Percentiles rank a stretch among this genome's conserved stretches.
These are phyloP conservation scores for Epithele typhae DNA, from an alignment of 768 basidiomycete species.

Conservation along the genomic window DNA sequence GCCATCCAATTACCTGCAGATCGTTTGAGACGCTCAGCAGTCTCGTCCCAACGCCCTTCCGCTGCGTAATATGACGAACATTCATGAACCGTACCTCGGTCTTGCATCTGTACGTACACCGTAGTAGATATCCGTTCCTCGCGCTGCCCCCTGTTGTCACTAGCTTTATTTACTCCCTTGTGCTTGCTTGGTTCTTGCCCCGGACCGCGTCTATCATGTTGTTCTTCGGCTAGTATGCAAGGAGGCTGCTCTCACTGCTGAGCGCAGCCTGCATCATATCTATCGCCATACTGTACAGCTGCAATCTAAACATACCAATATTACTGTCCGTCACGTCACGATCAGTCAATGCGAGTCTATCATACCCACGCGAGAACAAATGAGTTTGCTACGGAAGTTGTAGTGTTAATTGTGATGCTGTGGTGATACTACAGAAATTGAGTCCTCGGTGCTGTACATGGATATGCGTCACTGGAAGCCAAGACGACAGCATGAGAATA, in stretches of 20 bases:
- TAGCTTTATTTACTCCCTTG: conserved; percentile 12
- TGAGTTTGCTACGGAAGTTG: too few relatives aligned
- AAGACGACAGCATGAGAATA: too few relatives aligned
- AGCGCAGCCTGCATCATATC: background rate
- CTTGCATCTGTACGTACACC: background rate
- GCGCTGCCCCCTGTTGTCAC: conserved; percentile 8
- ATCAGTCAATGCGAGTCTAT: too few relatives aligned
- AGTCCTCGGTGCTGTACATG: too few relatives aligned
- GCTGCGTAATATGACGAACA: conserved; percentile 21
- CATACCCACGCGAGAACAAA: too few relatives aligned
- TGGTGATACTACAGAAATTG: too few relatives aligned
- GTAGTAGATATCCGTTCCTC: conserved; percentile 8
- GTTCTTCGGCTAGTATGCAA: conserved; percentile 9
- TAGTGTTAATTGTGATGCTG: too few relatives aligned
- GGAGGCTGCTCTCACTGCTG: too few relatives aligned
- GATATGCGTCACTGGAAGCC: too few relatives aligned
- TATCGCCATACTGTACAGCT: background rate
- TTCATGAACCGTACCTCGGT: conserved; percentile 9
- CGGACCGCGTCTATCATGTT: conserved; percentile 10
- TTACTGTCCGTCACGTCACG: too few relatives aligned
- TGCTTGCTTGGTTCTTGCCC: conserved; percentile 2
- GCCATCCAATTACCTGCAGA: conserved; percentile 82
- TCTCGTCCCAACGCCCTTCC: conserved; percentile 3
- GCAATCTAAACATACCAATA: too few relatives aligned
- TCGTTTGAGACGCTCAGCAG: conserved; percentile 36